A percentile compares a stretch with the other conserved stretches of the same genome.
Conservation (phyloP, 306 rosid species). For the Oemleria cerasiformis region DNA sequence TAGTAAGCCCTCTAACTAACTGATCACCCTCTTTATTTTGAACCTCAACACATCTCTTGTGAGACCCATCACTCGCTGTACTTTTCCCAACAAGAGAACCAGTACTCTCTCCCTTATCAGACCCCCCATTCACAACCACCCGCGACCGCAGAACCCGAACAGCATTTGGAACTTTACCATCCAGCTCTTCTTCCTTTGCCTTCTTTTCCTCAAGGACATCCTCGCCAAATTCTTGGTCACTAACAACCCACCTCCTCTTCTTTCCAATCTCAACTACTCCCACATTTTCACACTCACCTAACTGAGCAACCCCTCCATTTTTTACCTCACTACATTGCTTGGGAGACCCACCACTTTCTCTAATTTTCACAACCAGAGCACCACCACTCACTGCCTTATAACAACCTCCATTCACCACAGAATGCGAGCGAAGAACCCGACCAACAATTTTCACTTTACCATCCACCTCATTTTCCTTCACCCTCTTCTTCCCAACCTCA, state of each 20-base stretch:
- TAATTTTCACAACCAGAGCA: neutral
- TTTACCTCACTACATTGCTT: neutral
- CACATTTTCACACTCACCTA: slow-evolving; percentile 31
- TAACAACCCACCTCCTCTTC: slow-evolving; percentile 30
- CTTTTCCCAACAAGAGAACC: neutral
- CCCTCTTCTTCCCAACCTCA: slow-evolving; percentile 34
- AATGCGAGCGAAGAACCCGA: slow-evolving; percentile 59
- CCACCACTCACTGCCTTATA: slow-evolving; percentile 28
- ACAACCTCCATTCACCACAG: slow-evolving; percentile 22
- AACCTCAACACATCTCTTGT: slow-evolving; percentile 20
- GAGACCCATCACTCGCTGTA: slow-evolving; percentile 14
- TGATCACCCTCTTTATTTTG: slow-evolving; percentile 32
- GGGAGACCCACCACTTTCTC: slow-evolving; percentile 18
- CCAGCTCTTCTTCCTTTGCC: slow-evolving; percentile 29
- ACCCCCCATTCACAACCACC: slow-evolving; percentile 28
- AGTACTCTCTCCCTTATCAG: slow-evolving; percentile 31
- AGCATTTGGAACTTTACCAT: slow-evolving; percentile 26
- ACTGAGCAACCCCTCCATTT: slow-evolving; percentile 18
- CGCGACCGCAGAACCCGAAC: slow-evolving; percentile 66
- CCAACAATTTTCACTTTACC: slow-evolving; percentile 31
- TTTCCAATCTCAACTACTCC: slow-evolving; percentile 36
- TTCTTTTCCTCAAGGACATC: slow-evolving; percentile 21
- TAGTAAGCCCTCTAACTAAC: neutral
- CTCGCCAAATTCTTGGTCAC: slow-evolving; percentile 16
- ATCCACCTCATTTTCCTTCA: slow-evolving; percentile 25